Conservation (phyloP, 2,329 filamentous ascomycete species). For the Aspergillus caelatus region DNA sequence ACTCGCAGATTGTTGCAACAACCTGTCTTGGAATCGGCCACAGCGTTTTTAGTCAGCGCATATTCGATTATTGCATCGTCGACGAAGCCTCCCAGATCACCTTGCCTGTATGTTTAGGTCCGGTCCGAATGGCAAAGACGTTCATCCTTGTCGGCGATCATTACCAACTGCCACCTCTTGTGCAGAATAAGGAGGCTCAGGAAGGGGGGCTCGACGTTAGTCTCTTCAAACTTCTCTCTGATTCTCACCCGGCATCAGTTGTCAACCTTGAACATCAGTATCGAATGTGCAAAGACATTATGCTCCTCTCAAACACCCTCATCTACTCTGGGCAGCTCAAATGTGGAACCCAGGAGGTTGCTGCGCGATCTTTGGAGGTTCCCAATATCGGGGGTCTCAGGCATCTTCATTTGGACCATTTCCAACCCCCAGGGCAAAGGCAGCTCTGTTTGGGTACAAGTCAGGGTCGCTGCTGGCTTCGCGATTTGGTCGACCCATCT, state of each 20-base stretch:
- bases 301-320: slow-evolving; percentile 87
- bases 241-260: slow-evolving; percentile 82
- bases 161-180: slow-evolving; percentile 90
- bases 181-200: slow-evolving; percentile 86
- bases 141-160: slow-evolving; percentile 97
- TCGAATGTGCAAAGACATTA: slow-evolving; percentile 96
- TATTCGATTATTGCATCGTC: slow-evolving; percentile 97
- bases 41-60: slow-evolving; percentile 80
- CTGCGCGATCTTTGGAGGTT: slow-evolving; percentile 67
- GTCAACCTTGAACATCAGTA: slow-evolving; percentile 95
- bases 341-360: slow-evolving; percentile 79
- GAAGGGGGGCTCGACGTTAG: slow-evolving; percentile 87
- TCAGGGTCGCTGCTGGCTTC: slow-evolving; percentile 71
- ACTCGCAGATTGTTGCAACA: slow-evolving; percentile 86
- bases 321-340: slow-evolving; percentile 92
- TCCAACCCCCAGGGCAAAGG: slow-evolving; percentile 25
- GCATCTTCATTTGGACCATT: slow-evolving; percentile 55
- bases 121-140: slow-evolving; percentile 86
- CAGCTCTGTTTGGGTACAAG: slow-evolving; percentile 60
- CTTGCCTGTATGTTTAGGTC: slow-evolving; percentile 88
- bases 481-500: slow-evolving; percentile 68
- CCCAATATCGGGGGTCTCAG: slow-evolving; percentile 66
- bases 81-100: slow-evolving; percentile 98
- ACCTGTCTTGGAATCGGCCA: slow-evolving; percentile 94
- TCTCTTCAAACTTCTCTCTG: slow-evolving; percentile 90